Conservation (phyloP, 352 stramenopile species). For the Phytophthora pseudosyringae region DNA sequence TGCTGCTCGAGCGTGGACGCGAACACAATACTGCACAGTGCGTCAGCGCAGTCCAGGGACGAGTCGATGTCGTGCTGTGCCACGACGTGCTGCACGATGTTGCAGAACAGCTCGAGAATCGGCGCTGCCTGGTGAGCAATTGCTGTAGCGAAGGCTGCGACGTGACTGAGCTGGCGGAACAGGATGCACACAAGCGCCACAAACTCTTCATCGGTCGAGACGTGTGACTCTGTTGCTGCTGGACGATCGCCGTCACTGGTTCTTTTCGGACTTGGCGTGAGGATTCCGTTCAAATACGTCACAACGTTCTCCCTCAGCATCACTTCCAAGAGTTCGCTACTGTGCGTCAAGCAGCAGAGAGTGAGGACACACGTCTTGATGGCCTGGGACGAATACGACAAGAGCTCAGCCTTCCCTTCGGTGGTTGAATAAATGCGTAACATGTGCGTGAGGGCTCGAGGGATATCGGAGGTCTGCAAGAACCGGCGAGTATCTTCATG, state of each 20-base stretch:
- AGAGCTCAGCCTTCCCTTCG: background rate
- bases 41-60: constrained; percentile 67
- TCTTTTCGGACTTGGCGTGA: constrained; percentile 10
- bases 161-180: constrained; percentile 64
- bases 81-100: constrained; percentile 36
- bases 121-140: constrained; percentile 5
- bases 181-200: constrained; percentile 63
- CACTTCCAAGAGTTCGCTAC: constrained; percentile 38
- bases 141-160: constrained; percentile 22
- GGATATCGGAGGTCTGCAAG: constrained; percentile 45
- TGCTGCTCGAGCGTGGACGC: constrained; percentile 8
- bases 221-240: constrained; percentile 1
- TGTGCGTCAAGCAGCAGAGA: constrained; percentile 63
- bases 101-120: constrained; percentile 60
- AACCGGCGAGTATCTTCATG: constrained; percentile 53
- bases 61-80: constrained; percentile 44
- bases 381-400: constrained; percentile 30
- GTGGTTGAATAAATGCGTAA: constrained; percentile 26
- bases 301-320: constrained; percentile 62
- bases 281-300: constrained; percentile 44
- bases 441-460: constrained; percentile 42
- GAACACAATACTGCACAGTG: constrained; percentile 67
- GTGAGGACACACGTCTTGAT: constrained; percentile 65
- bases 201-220: constrained; percentile 39
- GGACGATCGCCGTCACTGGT: background rate